phyloP scores from a whole-genome alignment of 352 stramenopile species.

The Vaucheria bursata region DNA sequence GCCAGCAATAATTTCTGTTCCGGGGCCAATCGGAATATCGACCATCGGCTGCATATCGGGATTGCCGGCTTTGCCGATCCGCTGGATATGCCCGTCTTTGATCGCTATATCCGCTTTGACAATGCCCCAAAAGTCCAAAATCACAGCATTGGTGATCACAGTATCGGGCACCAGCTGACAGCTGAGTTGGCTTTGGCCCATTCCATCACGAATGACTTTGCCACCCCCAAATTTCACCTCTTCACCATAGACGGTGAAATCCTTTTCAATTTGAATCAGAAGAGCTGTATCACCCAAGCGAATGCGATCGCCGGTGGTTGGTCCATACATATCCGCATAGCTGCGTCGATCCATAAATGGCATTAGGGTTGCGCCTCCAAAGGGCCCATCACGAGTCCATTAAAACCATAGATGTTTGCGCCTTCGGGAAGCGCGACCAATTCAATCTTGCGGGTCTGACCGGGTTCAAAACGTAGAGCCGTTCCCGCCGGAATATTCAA shows the following conservation, averaged over 20 bases:
- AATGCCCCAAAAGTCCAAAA: constrained; percentile 64
- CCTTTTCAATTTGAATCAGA: constrained; percentile 54
- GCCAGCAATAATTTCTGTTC: constrained; percentile 68
- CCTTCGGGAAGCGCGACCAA: no score
- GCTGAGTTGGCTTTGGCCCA: constrained; percentile 49
- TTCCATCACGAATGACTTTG: constrained; percentile 57
- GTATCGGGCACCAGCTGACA: constrained; percentile 67
- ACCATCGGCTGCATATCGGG: constrained; percentile 88
- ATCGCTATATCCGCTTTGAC: constrained; percentile 78
- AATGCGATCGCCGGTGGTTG: constrained; percentile 80
- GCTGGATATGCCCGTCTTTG: constrained; percentile 79
- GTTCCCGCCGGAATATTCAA: constrained; percentile 75
- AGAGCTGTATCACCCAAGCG: constrained; percentile 83
- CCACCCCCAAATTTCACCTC: constrained; percentile 92
- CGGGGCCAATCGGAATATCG: constrained; percentile 58
- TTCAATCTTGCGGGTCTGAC: background rate
- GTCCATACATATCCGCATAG: constrained; percentile 52
- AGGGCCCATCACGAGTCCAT: no score
- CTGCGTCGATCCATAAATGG: constrained; percentile 17
- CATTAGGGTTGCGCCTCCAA: no score
- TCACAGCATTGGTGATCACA: constrained; percentile 93
- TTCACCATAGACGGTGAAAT: constrained; percentile 59
- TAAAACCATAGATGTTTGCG: no score
- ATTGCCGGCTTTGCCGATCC: constrained; percentile 93
- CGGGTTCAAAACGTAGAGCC: background rate